These are phyloP conservation scores for Clarireedia monteithiana DNA, from an alignment of 2,329 filamentous ascomycete species.

Conservation along the genomic window DNA sequence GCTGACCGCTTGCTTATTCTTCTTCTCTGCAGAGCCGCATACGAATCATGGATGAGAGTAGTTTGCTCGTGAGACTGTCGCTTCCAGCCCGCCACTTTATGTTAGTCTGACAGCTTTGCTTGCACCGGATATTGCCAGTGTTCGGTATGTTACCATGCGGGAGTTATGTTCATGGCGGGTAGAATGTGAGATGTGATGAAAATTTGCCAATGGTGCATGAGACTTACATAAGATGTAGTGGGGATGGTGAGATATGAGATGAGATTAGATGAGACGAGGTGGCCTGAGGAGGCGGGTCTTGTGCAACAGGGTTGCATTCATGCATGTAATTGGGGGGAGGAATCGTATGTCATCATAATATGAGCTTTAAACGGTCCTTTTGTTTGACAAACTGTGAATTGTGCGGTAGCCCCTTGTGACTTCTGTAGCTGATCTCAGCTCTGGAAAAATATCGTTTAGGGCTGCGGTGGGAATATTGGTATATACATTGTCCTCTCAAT, in stretches of 20 bases:
- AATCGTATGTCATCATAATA: not conserved
- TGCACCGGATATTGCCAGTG: not conserved
- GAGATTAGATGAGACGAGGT: constrained; percentile 4
- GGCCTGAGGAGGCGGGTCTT: not conserved
- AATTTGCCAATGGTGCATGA: not conserved
- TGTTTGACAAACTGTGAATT: not conserved
- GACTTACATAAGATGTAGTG: constrained; percentile 6
- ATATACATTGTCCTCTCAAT: not conserved
- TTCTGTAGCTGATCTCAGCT: not conserved
- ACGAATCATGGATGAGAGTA: not conserved
- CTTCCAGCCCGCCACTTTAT: constrained; percentile 1
- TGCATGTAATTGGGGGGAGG: not conserved
- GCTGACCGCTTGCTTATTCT: no score
- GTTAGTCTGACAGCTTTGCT: not conserved
- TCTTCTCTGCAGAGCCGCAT: not conserved
- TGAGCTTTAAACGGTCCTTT: not conserved
- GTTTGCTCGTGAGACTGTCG: not conserved
- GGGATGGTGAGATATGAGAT: not conserved
- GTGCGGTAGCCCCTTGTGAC: not conserved
- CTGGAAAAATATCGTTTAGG: not conserved
- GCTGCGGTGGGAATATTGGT: not conserved
- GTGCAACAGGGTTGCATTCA: not conserved
- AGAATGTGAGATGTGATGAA: not conserved
- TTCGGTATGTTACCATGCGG: not conserved
- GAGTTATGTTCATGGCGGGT: no score